Percentiles rank a stretch among this genome's conserved stretches.
Evolutionary conservation across 805 yeast genomes (phyloP).

Genomic region (Ogataea chonburiensis): DNA sequence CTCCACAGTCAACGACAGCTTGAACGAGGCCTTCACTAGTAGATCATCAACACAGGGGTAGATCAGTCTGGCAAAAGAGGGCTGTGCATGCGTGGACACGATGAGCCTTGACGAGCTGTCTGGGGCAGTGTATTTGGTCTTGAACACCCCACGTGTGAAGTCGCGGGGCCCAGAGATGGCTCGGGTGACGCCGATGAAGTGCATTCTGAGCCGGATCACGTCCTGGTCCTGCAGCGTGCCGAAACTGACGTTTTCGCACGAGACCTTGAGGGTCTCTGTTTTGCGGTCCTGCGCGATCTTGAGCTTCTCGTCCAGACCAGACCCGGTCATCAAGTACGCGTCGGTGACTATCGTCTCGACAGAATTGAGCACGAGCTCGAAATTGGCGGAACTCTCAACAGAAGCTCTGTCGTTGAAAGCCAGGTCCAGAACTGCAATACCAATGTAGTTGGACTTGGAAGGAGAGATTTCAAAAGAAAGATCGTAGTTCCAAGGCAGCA

Average conservation of each 20-base stretch:
- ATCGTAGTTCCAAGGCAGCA: constrained; percentile 39
- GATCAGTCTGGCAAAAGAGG: constrained; percentile 57
- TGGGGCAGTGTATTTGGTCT: constrained; percentile 58
- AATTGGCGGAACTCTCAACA: constrained; percentile 6
- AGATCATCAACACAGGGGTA: constrained; percentile 74
- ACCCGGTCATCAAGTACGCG: constrained; percentile 28
- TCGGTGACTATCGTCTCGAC: constrained; percentile 40
- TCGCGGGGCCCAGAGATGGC: constrained; percentile 53
- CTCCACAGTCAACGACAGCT: constrained; percentile 48
- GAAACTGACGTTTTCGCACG: constrained; percentile 28
- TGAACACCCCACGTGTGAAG: constrained; percentile 62
- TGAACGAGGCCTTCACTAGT: constrained; percentile 48
- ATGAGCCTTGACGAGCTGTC: constrained; percentile 53
- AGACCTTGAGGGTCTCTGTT: constrained; percentile 36
- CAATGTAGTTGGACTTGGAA: constrained; percentile 46
- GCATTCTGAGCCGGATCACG: constrained; percentile 27
- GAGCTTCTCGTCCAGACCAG: constrained; percentile 16
- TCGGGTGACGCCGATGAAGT: constrained; percentile 52
- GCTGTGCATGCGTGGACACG: constrained; percentile 72
- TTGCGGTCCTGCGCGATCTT: constrained; percentile 38
- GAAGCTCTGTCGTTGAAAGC: constrained; percentile 25
- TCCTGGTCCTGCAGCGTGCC: constrained; percentile 10
- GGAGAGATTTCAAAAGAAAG: constrained; percentile 38
- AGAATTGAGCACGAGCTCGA: constrained; percentile 39
- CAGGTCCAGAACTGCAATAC: constrained; percentile 37